Conservation (phyloP, 2,329 filamentous ascomycete species). For the Pseudogymnoascus sp. region DNA sequence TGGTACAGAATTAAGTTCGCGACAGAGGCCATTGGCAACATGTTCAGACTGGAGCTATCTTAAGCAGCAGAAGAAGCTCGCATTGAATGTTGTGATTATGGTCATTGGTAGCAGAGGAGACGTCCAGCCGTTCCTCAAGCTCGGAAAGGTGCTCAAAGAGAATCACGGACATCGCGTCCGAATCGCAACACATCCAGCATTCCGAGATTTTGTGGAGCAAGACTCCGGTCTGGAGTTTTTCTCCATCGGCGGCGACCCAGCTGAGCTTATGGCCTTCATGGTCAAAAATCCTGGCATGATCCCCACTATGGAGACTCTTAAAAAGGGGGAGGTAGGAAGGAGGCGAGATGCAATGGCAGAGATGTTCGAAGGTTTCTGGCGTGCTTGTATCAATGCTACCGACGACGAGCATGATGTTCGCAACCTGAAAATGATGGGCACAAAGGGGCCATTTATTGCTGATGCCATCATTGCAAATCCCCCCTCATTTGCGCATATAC, state of each 20-base stretch:
- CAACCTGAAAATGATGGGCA: slow-evolving; percentile 57
- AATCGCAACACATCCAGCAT: slow-evolving; percentile 70
- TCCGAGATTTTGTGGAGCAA: slow-evolving; percentile 65
- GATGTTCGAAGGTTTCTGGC: slow-evolving; percentile 79
- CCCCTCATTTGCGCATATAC: slow-evolving; percentile 67
- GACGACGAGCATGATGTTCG: slow-evolving; percentile 55
- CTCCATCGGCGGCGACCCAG: slow-evolving; percentile 68
- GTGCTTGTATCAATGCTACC: slow-evolving; percentile 64
- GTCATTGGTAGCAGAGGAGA: slow-evolving; percentile 75
- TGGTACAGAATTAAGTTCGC: not conserved
- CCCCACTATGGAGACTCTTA: slow-evolving; percentile 62
- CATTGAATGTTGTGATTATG: slow-evolving; percentile 72
- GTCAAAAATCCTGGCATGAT: slow-evolving; percentile 71
- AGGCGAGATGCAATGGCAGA: slow-evolving; percentile 63
- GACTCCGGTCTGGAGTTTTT: slow-evolving; percentile 70
- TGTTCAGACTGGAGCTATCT: slow-evolving; percentile 14
- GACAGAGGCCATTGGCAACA: not conserved
- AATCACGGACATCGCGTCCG: slow-evolving; percentile 66
- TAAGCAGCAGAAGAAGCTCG: slow-evolving; percentile 29
- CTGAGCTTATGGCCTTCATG: slow-evolving; percentile 82
- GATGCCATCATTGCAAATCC: slow-evolving; percentile 84
- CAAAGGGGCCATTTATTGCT: slow-evolving; percentile 53
- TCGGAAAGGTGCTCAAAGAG: slow-evolving; percentile 64
- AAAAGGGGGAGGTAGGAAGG: slow-evolving; percentile 61
- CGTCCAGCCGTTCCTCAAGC: slow-evolving; percentile 69